Conservation (phyloP, 2,329 filamentous ascomycete species). For the Ciborinia camelliae region DNA sequence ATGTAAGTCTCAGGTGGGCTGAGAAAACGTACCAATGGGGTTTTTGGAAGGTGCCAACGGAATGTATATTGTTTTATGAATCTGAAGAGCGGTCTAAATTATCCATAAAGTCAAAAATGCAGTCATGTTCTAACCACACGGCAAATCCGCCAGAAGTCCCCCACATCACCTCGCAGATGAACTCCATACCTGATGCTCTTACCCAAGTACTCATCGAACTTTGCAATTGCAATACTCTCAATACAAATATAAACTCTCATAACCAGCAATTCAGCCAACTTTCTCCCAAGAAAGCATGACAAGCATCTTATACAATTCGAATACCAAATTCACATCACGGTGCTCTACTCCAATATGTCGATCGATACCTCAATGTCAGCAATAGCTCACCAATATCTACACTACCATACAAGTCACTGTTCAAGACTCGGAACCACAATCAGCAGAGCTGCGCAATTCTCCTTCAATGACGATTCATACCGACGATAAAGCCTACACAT, state of each 20-base stretch:
- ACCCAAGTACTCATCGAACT: neutral
- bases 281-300: neutral
- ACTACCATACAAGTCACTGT: neutral
- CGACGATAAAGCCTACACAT: neutral
- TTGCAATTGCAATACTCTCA: neutral
- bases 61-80: neutral
- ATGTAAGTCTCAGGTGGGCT: neutral
- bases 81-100: neutral
- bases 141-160: neutral
- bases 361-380: neutral
- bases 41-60: neutral
- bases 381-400: neutral
- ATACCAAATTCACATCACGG: neutral
- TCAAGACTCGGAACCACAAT: neutral
- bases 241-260: neutral
- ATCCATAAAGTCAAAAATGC: neutral
- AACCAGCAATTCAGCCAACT: neutral
- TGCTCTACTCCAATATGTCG: neutral
- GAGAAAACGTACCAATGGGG: too few relatives aligned
- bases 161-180: neutral
- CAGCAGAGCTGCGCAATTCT: neutral
- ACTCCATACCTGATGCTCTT: neutral
- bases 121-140: neutral
- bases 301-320: neutral
- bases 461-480: neutral